Base-by-base conservation (phyloP, 1,284 basidiomycete genomes). In the Pseudozyma thailandica region DNA sequence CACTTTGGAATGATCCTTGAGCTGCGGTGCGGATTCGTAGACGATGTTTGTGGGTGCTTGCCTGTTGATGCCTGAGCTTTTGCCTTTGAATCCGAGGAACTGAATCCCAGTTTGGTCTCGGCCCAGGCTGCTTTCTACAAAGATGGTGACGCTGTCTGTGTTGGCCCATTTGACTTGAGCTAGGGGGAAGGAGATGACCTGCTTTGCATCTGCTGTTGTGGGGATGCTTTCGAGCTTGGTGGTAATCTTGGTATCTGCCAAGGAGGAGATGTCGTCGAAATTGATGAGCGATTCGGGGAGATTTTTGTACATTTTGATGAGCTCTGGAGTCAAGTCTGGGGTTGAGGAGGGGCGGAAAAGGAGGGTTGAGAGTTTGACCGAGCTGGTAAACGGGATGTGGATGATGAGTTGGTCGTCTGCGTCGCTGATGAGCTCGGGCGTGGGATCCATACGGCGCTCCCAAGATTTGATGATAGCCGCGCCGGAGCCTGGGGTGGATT, bases 41-140 rank as follows among this genome's bases (percentile, higher is more conserved):
- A 82, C 69, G 51, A 82, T 74, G 37, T 74, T 75, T 2, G 63
- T 51, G 0, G 80, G 79, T 3, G 70, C 63, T 31, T 59, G 59
- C 8, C 71, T 23, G 15, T 51, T 47, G 47, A 41, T 41, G 6
- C 64, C 60, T 3, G 62, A 55, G 20, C n/a, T 44, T 42, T 79
- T 77, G 21, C 80, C 80, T 16, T 76, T 74, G 66, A 82, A 79
- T 12, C 79, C 80, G 4, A 79, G 21, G 55, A 75, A 82, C 23
- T 74, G 75, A 45, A 82, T 64, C 5, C 35, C 56, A 3, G 62
- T 27, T 13, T 62, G 57, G 10, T 75, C 58, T 6, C 39, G 61
- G 33, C 75, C 78, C 13, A 68, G 27, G 30, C 50, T 49, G 10
- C 53, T 35, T 10, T 75, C 72, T 33, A 82, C 45, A 42, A 80